Base-by-base conservation (phyloP, 2,329 filamentous ascomycete species). In the Thermomyces lanuginosus region DNA sequence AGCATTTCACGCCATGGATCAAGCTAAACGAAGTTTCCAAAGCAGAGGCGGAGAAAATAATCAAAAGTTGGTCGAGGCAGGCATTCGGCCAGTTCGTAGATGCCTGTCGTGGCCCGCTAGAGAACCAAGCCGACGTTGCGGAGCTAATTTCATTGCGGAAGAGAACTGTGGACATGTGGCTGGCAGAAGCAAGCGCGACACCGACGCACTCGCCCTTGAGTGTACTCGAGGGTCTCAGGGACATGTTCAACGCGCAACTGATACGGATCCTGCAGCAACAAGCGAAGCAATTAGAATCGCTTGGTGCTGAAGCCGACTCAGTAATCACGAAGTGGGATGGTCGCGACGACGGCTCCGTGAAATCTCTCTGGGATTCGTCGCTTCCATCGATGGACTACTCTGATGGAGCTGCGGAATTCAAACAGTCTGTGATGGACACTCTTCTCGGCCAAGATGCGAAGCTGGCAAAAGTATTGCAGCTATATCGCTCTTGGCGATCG, bases 1-100 rank as follows among this genome's bases (percentile, higher is more conserved):
- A 69, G 24, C 77, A 76, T 37, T 93, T 91, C 45, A 86, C 74
- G 1, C 84, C 84, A 0, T 92, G 82, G 56, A 78, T 91, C 18
- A 72, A 79, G 16, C 74, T 91, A 40, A 80, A 84, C 37, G 78
- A 89, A 37, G 51, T 80, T 4, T 66, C 72, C 13, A 69, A 65
- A 11, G 53, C 59, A 13, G 64, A 72, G 33, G 68, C 69, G 1
- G 62, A 64, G 21, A 64, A 69, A 2, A 69, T 69, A 49, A 61
- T 81, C 8, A 63, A 62, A 12, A 48, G 46, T 15, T 84, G 78
- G 77, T 70, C 72, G 0, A 61, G 61, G 26, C 61, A 64, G 26
- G 72, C 71, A 1, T 66, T 69, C 10, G 55, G 66, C 22, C 60
- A 64, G 5, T 55, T 82, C 29, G 46, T 78, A 2, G 51, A 63